Evolutionary conservation across 192 early-diverging fungal genomes (phyloP), one percentile per base, ranked within the genome.

Genomic region (Umbelopsis isabellina): DNA sequence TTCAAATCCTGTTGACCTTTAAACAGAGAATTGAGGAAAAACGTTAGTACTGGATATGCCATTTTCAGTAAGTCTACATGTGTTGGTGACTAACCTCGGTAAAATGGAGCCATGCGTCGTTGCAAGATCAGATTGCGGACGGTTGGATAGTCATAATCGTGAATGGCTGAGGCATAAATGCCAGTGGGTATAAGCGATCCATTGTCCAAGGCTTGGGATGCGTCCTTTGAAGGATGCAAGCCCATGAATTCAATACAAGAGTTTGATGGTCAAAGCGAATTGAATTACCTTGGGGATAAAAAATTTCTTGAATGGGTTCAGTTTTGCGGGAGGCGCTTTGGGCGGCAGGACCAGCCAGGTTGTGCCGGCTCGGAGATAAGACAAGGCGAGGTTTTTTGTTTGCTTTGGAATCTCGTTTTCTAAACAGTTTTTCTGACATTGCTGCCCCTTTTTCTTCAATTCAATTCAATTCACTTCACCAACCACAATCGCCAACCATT

Each of bases 51-150:
- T 15, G 49, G 3, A 41, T 50, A 15, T 7, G 6, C 12, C 3
- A 33, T 2, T 69, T 13, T 25, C 12, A 10, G 55, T 58, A 65
- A 20, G 15, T 22, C 15, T 20, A 37, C 12, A 23, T 46, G 10
- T 46, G 35, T 23, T 30, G n/a, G 22, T 47, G 15, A 46, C 18
- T 37, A 30, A 76, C 75, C 75, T 61, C 67, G 37, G 45, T 72
- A 76, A 48, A 76, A 76, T 58, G 75, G 75, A 15, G 75, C 75
- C 30, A 76, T 22, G 10, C 46, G 50, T 12, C 75, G 70, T 58
- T 68, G 55, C 23, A 45, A 25, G 23, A 72, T 67, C 15, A 71
- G 53, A 6, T 49, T 21, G 10, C 53, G 52, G 21, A 71, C 70
- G 30, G 61, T 50, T 33, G 67, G 67, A 27, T 23, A 45, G 58